Percentiles rank a stretch among this genome's conserved stretches.
phyloP scores from a whole-genome alignment of 179 eudicot species.

The Heliamphora pulchella region DNA sequence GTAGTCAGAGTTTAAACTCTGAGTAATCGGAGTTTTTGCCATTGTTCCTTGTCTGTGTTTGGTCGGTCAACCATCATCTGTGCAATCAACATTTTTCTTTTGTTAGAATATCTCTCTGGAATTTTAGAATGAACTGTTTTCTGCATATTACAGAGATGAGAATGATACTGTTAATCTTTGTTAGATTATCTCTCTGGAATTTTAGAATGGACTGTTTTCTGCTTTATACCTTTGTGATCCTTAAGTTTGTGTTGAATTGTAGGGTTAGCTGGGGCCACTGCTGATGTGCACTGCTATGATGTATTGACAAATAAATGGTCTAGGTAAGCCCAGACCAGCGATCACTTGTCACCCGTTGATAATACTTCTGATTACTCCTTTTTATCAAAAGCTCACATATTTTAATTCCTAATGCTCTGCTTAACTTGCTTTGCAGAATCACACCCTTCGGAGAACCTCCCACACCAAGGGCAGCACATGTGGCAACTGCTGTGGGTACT shows the following conservation, averaged over 20 bases:
- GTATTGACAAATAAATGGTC: constrained; percentile 93
- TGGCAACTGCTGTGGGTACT: constrained; percentile 98
- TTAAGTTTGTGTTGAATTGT: constrained; percentile 23
- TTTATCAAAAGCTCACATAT: neutral
- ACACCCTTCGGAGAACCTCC: constrained; percentile 97
- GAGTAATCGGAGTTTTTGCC: too few species aligned
- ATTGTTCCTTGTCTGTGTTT: too few species aligned
- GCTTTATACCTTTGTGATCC: neutral
- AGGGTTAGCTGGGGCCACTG: constrained; percentile 98
- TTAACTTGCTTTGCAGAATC: constrained; percentile 41
- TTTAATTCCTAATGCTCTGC: constrained; percentile 54
- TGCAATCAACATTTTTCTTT: too few species aligned
- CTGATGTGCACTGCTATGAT: constrained; percentile 95
- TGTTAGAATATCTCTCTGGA: neutral
- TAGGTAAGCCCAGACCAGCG: constrained; percentile 43
- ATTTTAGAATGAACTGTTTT: neutral
- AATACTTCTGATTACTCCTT: neutral
- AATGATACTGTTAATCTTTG: neutral
- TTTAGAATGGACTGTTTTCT: neutral
- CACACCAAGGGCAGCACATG: constrained; percentile 98
- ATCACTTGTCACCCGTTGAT: neutral
- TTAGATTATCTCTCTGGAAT: too few species aligned
- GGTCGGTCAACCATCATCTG: too few species aligned
- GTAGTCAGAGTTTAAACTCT: too few species aligned
- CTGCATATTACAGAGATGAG: too few species aligned